Base-by-base conservation (phyloP, 495 filamentous ascomycete genomes). In the Aspergillus bridgeri region DNA sequence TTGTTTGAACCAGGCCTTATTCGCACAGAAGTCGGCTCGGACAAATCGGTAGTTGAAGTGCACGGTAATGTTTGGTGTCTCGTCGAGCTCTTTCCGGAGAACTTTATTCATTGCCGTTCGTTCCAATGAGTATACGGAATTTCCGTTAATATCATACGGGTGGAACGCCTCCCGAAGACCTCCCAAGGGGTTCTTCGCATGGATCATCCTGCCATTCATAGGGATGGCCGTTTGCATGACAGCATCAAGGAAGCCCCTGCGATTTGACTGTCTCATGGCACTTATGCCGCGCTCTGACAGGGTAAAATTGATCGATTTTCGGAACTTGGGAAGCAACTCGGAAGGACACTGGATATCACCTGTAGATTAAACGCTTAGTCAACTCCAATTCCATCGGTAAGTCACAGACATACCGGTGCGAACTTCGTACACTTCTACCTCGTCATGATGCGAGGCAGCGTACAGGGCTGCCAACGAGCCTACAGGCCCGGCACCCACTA, bases 161-260 rank as follows among this genome's bases (percentile, higher is more conserved):
- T 99, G 94, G 18, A 88, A 73, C 54, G 89, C 84, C 60, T 94
- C 86, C 66, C 84, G 89, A 8, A 94, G 70, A n/a, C 85, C 69
- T 21, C 88, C 89, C 23, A 80, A 65, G n/a, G 25, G 4, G 7
- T 77, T 77, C 59, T 79, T 79, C 19, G 89, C 86, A 67, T 99
- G 94, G 53, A 99, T 94, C 93, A 98, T 98, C n/a, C 94, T 90
- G 8, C 92, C 93, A 58, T 86, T 74, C 90, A 99, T 96, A 5
- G 95, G 95, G 54, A 96, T 90, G 0, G 93, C 90, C 46, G 88
- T 82, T 17, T 69, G 70, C 44, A 93, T 77, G 21, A 98, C 81
- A 63, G 86, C 80, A 1, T 91, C 80, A 48, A 95, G 78, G 21
- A 97, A 79, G 15, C 81, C 80, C 5, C 79, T 66, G n/a, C 82